Evolutionary conservation across 2,329 filamentous ascomycete genomes (phyloP).

Genomic region (Verticillium isaacii): DNA sequence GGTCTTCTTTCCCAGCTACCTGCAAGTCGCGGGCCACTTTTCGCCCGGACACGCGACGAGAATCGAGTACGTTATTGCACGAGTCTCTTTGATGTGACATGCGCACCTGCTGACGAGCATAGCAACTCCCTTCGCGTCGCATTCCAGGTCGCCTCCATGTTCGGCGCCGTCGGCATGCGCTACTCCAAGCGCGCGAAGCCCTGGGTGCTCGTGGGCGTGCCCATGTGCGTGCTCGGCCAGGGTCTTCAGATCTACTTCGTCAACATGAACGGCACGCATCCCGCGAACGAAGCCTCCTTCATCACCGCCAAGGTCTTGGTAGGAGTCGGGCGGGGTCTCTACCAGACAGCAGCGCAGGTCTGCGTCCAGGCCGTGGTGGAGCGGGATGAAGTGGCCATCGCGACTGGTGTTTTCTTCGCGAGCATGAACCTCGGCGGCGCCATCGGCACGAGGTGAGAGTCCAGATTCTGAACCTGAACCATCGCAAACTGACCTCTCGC

Average conservation of each 20-base stretch:
- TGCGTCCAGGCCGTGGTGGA: slow-evolving; percentile 27
- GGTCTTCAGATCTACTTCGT: slow-evolving; percentile 24
- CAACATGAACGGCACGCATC: slow-evolving; percentile 16
- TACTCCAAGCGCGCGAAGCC: slow-evolving; percentile 28
- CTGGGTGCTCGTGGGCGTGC: slow-evolving; percentile 24
- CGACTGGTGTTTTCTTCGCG: slow-evolving; percentile 28
- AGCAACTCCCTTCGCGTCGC: slow-evolving; percentile 24
- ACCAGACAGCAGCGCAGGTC: slow-evolving; percentile 26
- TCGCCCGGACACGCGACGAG: slow-evolving; percentile 28
- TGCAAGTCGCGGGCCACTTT: slow-evolving; percentile 32
- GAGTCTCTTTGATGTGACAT: slow-evolving; percentile 5
- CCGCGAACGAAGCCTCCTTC: slow-evolving; percentile 26
- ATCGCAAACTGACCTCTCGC: neutral
- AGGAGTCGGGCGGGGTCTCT: slow-evolving; percentile 27
- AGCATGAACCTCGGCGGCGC: slow-evolving; percentile 25
- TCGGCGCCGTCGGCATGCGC: slow-evolving; percentile 28
- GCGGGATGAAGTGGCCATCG: slow-evolving; percentile 27
- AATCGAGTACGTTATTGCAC: slow-evolving; percentile 28
- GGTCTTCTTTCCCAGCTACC: slow-evolving; percentile 33
- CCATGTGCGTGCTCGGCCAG: slow-evolving; percentile 28
- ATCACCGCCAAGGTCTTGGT: slow-evolving; percentile 26
- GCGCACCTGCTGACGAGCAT: slow-evolving; percentile 19
- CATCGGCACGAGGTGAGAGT: slow-evolving; percentile 9
- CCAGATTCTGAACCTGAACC: neutral
- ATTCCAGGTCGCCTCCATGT: slow-evolving; percentile 29